phyloP scores from a whole-genome alignment of 371 early-diverging fungal species.

The Rhizopus stolonifer region DNA sequence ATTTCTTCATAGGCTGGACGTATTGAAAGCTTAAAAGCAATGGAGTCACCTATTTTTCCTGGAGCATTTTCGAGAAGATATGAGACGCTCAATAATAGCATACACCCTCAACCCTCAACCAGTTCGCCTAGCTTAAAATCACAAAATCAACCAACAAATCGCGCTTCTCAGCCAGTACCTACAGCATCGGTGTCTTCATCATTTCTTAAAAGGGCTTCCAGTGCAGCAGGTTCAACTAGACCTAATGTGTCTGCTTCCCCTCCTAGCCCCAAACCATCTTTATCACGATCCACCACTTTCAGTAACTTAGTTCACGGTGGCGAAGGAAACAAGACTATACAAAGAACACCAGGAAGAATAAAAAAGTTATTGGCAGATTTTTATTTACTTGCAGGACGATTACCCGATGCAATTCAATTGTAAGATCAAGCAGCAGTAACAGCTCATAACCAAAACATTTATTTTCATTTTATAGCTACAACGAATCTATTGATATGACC shows the following conservation, averaged over 20 bases:
- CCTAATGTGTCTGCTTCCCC: slow-evolving; percentile 5
- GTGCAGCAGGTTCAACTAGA: slow-evolving; percentile 7
- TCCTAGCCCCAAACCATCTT: slow-evolving; percentile 24
- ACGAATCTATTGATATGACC: slow-evolving; percentile 68
- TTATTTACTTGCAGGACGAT: slow-evolving; percentile 68
- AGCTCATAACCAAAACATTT: too few relatives aligned
- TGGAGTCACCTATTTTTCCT: slow-evolving; percentile 40
- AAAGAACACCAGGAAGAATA: slow-evolving; percentile 70
- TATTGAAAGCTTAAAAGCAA: slow-evolving; percentile 31
- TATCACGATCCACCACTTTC: slow-evolving; percentile 21
- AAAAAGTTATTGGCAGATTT: slow-evolving; percentile 80
- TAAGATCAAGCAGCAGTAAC: slow-evolving; percentile 20
- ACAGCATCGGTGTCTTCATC: slow-evolving; percentile 16
- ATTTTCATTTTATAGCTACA: slow-evolving; percentile 53
- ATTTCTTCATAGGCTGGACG: slow-evolving; percentile 25
- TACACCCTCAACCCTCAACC: slow-evolving; percentile 15
- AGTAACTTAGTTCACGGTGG: slow-evolving; percentile 1
- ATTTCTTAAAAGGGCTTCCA: slow-evolving; percentile 24
- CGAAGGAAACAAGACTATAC: slow-evolving; percentile 29
- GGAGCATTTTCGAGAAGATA: slow-evolving; percentile 11
- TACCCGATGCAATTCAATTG: slow-evolving; percentile 72
- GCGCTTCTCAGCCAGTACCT: slow-evolving; percentile 10
- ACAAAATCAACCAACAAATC: background rate
- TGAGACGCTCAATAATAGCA: slow-evolving; percentile 6
- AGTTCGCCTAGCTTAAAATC: slow-evolving; percentile 13